phyloP scores from a whole-genome alignment of 805 yeast genomes.

The Metschnikowia cerradonensis region DNA sequence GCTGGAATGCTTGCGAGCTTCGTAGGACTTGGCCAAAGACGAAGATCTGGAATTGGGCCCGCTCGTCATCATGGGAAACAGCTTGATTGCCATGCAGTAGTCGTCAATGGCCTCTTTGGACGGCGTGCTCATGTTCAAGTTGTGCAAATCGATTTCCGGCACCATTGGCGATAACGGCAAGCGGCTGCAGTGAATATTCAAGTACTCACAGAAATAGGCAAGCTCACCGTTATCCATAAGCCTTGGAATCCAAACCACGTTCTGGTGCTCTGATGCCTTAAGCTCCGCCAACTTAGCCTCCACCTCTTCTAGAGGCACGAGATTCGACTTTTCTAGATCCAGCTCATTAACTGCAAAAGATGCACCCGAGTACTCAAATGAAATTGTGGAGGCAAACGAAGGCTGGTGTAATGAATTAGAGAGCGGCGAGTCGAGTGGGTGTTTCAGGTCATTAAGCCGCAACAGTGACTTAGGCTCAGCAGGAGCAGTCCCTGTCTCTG shows the following conservation, averaged over 20 bases:
- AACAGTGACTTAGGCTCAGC: conserved; percentile 1
- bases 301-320: conserved; percentile 26
- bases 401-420: conserved; percentile 6
- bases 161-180: conserved; percentile 44
- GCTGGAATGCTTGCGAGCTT: conserved; percentile 36
- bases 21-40: conserved; percentile 20
- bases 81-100: conserved; percentile 15
- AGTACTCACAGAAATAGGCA: conserved; percentile 55
- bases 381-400: conserved; percentile 11
- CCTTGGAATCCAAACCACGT: conserved; percentile 56
- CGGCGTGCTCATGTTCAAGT: conserved; percentile 25
- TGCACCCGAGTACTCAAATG: conserved; percentile 6
- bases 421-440: background rate
- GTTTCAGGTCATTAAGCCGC: conserved; percentile 2
- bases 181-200: conserved; percentile 55
- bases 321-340: conserved; percentile 9
- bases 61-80: conserved; percentile 2
- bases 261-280: conserved; percentile 16
- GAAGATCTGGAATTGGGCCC: conserved; percentile 8
- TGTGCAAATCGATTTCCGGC: conserved; percentile 18
- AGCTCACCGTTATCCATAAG: conserved; percentile 52
- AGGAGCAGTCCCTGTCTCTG: conserved; percentile 32
- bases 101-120: conserved; percentile 20
- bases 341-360: conserved; percentile 5
- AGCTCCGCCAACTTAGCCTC: conserved; percentile 25